phyloP scores from a whole-genome alignment of 2,329 filamentous ascomycete genomes.

The Penicillium sp. region DNA sequence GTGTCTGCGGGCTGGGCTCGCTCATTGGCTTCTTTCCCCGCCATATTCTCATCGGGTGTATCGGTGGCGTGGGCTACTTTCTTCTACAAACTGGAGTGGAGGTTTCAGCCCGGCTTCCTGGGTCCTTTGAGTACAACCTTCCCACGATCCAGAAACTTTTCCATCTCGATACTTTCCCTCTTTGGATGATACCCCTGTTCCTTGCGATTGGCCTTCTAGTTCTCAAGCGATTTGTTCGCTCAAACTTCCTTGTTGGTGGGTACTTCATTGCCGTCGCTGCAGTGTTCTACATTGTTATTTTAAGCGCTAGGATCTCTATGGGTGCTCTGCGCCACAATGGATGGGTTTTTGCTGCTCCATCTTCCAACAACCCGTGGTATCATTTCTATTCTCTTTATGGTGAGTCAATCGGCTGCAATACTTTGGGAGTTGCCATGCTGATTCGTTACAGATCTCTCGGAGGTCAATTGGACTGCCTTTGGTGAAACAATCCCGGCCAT shows the following conservation, averaged over 20 bases:
- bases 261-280: conserved; percentile 80
- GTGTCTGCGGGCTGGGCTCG: conserved; percentile 80
- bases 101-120: conserved; percentile 84
- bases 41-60: conserved; percentile 94
- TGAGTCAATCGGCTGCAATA: conserved; percentile 46
- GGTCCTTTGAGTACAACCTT: conserved; percentile 77
- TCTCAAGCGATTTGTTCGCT: conserved; percentile 72
- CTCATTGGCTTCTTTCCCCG: conserved; percentile 96
- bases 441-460: conserved; percentile 64
- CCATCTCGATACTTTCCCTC: conserved; percentile 68
- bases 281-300: conserved; percentile 53
- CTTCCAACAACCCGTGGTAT: conserved; percentile 87
- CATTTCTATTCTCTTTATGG: conserved; percentile 95
- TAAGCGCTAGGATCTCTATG: conserved; percentile 62
- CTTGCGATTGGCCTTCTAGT: conserved; percentile 75
- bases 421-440: neutral
- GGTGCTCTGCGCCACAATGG: conserved; percentile 68
- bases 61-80: conserved; percentile 96
- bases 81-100: conserved; percentile 88
- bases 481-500: conserved; percentile 86
- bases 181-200: conserved; percentile 79
- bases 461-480: conserved; percentile 81
- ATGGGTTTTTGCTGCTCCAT: conserved; percentile 90
- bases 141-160: conserved; percentile 74
- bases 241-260: conserved; percentile 79